phyloP scores from a whole-genome alignment of 1,139 yeast species.

The Yamadazyma sp. region DNA sequence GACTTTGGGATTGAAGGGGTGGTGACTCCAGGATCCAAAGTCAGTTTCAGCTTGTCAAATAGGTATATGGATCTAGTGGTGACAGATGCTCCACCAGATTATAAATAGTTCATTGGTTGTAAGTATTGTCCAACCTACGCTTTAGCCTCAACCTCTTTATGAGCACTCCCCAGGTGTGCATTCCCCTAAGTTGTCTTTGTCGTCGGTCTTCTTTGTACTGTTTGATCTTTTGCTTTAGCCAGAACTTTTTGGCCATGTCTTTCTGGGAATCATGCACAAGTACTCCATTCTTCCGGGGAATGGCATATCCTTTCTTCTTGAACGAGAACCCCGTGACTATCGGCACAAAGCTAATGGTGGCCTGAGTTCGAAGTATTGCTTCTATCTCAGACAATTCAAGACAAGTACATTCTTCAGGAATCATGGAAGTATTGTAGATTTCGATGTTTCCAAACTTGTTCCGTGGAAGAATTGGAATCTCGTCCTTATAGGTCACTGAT shows the following conservation, averaged over 20 bases:
- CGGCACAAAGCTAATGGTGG: conserved; percentile 26
- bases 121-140: conserved; percentile 16
- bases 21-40: conserved; percentile 28
- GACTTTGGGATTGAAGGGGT: conserved; percentile 22
- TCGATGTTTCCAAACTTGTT: conserved; percentile 39
- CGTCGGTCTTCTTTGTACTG: conserved; percentile 10
- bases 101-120: conserved; percentile 19
- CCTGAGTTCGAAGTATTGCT: conserved; percentile 18
- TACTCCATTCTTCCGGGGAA: conserved; percentile 33
- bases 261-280: conserved; percentile 23
- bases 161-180: conserved; percentile 24
- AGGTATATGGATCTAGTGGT: conserved; percentile 19
- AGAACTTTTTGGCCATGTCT: conserved; percentile 22
- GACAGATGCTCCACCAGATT: conserved; percentile 39
- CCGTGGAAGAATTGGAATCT: conserved; percentile 21
- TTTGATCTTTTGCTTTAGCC: conserved; percentile 27
- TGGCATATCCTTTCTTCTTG: conserved; percentile 26
- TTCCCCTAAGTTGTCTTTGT: conserved; percentile 8
- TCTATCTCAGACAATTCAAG: conserved; percentile 27
- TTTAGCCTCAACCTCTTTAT: conserved; percentile 23
- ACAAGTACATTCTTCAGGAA: conserved; percentile 36
- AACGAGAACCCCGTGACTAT: conserved; percentile 38
- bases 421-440: conserved; percentile 30
- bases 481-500: conserved; percentile 12
- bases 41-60: conserved; percentile 19